A percentile compares a stretch with the other conserved stretches of the same genome.
phyloP scores from a whole-genome alignment of 768 basidiomycete genomes.

The Suillus americanus region DNA sequence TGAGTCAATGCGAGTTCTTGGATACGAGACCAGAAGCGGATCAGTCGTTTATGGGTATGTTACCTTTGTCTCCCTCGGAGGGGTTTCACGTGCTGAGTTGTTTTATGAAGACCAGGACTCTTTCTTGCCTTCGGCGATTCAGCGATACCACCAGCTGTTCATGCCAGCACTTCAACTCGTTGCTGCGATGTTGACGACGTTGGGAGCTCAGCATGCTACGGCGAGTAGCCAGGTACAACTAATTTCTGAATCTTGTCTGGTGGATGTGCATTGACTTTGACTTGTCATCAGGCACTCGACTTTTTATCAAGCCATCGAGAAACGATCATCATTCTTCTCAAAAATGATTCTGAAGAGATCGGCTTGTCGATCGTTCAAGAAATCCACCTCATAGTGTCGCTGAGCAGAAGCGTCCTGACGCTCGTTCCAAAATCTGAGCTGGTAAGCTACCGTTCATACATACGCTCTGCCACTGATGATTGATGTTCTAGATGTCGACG shows the following conservation, averaged over 20 bases:
- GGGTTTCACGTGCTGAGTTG: neutral
- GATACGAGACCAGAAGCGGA: constrained; percentile 83
- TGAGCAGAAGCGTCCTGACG: constrained; percentile 68
- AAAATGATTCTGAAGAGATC: constrained; percentile 65
- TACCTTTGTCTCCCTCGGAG: neutral
- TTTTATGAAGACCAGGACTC: constrained; percentile 64
- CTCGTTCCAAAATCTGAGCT: constrained; percentile 75
- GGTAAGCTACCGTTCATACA: constrained; percentile 44
- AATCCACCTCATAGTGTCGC: constrained; percentile 71
- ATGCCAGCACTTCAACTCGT: constrained; percentile 85
- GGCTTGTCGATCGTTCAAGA: constrained; percentile 74
- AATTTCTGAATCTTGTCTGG: neutral
- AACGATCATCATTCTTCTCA: constrained; percentile 78
- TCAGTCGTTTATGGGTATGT: constrained; percentile 76
- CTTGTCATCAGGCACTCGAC: constrained; percentile 58
- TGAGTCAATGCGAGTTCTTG: constrained; percentile 86
- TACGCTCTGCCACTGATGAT: neutral
- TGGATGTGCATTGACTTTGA: neutral
- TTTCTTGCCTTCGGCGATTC: constrained; percentile 85
- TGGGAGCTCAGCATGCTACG: constrained; percentile 66
- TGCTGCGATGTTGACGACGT: constrained; percentile 72
- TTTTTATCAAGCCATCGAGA: constrained; percentile 84
- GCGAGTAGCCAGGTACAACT: constrained; percentile 64
- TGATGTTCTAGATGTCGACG: constrained; percentile 43
- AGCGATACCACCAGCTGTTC: constrained; percentile 89